These are phyloP conservation scores for Amesomyces nigricolor DNA, from an alignment of 2,329 filamentous ascomycete genomes.

Conservation along the genomic window DNA sequence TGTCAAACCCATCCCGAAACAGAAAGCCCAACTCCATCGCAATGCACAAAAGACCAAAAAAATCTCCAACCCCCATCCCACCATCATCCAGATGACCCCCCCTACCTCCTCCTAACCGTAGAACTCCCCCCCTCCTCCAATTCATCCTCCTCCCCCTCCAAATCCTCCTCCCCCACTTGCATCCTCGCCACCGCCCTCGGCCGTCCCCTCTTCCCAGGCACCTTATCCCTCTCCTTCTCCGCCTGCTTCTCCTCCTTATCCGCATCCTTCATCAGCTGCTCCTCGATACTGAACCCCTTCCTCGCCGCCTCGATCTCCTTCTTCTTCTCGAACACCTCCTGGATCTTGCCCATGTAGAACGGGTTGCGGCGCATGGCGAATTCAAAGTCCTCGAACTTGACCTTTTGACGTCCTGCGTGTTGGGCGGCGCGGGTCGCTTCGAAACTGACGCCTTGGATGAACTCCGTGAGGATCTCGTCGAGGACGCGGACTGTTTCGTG, in stretches of 20 bases:
- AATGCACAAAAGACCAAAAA: slow-evolving; percentile 3
- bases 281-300: slow-evolving; percentile 67
- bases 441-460: slow-evolving; percentile 90
- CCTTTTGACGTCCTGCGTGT: slow-evolving; percentile 85
- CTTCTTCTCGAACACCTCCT: slow-evolving; percentile 84
- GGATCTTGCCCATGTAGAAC: slow-evolving; percentile 78
- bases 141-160: slow-evolving; percentile 50
- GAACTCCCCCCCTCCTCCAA: slow-evolving; percentile 28
- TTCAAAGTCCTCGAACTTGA: slow-evolving; percentile 97
- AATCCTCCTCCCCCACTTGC: slow-evolving; percentile 40
- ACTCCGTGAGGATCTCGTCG: slow-evolving; percentile 94
- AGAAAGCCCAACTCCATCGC: slow-evolving; percentile 10
- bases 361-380: slow-evolving; percentile 86
- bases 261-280: slow-evolving; percentile 51
- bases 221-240: slow-evolving; percentile 31
- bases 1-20: background rate
- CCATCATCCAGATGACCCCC: background rate
- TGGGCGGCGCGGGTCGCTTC: slow-evolving; percentile 79
- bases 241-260: slow-evolving; percentile 29
- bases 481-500: slow-evolving; percentile 79
- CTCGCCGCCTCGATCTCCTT: slow-evolving; percentile 77
- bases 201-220: slow-evolving; percentile 4
- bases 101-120: slow-evolving; percentile 20
- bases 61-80: background rate
- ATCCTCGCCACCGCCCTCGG: slow-evolving; percentile 3